These are phyloP conservation scores for Tylopilus vinaceipallidus DNA, from an alignment of 768 basidiomycete genomes.

Conservation along the genomic window DNA sequence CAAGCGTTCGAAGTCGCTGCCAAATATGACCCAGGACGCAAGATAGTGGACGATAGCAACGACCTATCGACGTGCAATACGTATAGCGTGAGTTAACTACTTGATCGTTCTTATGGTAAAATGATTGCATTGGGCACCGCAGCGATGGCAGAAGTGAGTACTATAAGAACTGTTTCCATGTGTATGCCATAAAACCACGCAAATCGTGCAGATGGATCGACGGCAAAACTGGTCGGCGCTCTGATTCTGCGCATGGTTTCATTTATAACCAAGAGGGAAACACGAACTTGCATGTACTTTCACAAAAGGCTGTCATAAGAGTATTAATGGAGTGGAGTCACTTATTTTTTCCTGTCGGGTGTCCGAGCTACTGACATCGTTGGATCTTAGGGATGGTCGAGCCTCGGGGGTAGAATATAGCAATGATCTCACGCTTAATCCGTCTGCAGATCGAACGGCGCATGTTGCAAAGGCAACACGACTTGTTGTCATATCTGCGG, in stretches of 20 bases:
- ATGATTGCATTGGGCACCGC: neutral
- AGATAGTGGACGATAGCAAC: conserved; percentile 44
- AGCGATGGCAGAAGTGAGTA: conserved; percentile 57
- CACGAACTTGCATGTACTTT: conserved; percentile 41
- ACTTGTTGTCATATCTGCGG: conserved; percentile 50
- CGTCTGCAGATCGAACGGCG: conserved; percentile 22
- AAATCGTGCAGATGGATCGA: conserved; percentile 48
- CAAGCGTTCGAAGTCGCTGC: conserved; percentile 47
- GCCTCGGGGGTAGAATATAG: conserved; percentile 53
- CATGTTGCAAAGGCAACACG: conserved; percentile 36
- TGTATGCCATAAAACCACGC: neutral
- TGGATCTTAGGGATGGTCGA: conserved; percentile 22
- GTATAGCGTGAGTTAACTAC: conserved; percentile 44
- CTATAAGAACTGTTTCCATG: too few relatives aligned
- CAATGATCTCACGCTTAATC: conserved; percentile 26
- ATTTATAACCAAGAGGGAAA: conserved; percentile 47
- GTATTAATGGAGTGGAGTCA: conserved; percentile 47
- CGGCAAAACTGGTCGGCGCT: conserved; percentile 48
- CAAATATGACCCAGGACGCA: conserved; percentile 46
- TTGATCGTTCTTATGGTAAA: neutral
- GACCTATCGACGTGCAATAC: conserved; percentile 40
- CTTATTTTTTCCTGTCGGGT: neutral
- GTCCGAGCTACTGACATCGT: neutral
- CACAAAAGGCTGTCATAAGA: conserved; percentile 43
- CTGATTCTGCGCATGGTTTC: conserved; percentile 52